These are phyloP conservation scores for Nannochloropsis salina DNA, from an alignment of 108 stramenopile species.

Conservation along the genomic window DNA sequence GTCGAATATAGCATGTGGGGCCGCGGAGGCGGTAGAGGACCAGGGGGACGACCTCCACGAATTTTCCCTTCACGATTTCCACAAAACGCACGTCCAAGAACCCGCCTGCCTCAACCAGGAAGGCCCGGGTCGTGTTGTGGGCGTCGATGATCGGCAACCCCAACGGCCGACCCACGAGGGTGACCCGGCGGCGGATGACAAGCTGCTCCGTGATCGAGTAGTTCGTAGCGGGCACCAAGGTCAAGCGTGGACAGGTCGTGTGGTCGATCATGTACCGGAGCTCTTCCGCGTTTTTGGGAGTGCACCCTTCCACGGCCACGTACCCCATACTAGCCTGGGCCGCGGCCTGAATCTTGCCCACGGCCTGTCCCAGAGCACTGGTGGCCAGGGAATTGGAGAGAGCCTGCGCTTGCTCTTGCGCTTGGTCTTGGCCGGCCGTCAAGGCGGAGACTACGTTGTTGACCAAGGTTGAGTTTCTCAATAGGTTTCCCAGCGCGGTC, in stretches of 20 bases:
- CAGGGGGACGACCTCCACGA: neutral
- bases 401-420: conserved; percentile 8
- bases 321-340: neutral
- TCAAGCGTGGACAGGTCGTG: neutral
- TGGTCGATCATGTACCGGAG: neutral
- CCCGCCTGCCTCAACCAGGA: neutral
- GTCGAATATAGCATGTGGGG: neutral
- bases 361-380: neutral
- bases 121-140: neutral
- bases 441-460: neutral
- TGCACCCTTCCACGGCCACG: conserved; percentile 3
- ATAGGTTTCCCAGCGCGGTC: neutral
- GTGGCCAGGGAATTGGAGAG: neutral
- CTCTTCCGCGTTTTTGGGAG: neutral
- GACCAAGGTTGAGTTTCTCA: too few relatives aligned
- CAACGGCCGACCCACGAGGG: neutral
- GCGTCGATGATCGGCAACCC: neutral
- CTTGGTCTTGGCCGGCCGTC: neutral
- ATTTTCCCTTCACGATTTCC: neutral
- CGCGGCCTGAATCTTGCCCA: neutral
- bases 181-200: neutral
- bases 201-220: neutral
- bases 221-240: neutral
- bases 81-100: conserved; percentile 20
- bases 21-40: neutral